Conservation (phyloP, 2,329 filamentous ascomycete genomes). For the Pseudocercospora musae region DNA sequence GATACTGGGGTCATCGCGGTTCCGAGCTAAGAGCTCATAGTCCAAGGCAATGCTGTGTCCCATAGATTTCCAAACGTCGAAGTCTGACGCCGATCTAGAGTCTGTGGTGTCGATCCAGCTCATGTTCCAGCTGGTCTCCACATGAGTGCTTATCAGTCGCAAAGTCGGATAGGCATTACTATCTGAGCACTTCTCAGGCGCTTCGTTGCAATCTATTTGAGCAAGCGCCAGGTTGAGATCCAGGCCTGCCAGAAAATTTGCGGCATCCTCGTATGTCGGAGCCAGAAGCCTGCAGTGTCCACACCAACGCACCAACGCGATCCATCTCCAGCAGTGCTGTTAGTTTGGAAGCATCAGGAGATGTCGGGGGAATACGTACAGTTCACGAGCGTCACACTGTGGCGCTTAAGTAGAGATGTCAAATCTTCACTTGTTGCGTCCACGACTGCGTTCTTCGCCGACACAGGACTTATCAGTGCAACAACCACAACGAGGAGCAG, state of each 20-base stretch:
- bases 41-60: conserved; percentile 5
- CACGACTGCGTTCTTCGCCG: not conserved
- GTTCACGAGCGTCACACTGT: not conserved
- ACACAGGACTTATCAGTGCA: not conserved
- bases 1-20: conserved; percentile 14
- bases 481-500: not conserved
- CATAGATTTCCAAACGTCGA: not conserved
- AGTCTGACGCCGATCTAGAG: not conserved
- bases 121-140: conserved; percentile 1
- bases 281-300: conserved; percentile 98
- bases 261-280: conserved; percentile 84
- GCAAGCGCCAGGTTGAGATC: conserved; percentile 66
- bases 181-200: conserved; percentile 57
- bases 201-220: conserved; percentile 93
- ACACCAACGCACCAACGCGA: conserved; percentile 75
- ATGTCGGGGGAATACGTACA: not conserved
- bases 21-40: conserved; percentile 11
- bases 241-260: conserved; percentile 81
- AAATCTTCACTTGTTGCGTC: not conserved
- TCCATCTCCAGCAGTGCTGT: not conserved
- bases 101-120: not conserved
- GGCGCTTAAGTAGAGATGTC: not conserved
- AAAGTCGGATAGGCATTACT: not conserved
- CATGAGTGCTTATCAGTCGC: not conserved
- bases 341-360: not conserved